Evolutionary conservation across 805 yeast genomes (phyloP), one percentile per base, ranked within the genome.

Genomic region (Saturnispora hagleri): DNA sequence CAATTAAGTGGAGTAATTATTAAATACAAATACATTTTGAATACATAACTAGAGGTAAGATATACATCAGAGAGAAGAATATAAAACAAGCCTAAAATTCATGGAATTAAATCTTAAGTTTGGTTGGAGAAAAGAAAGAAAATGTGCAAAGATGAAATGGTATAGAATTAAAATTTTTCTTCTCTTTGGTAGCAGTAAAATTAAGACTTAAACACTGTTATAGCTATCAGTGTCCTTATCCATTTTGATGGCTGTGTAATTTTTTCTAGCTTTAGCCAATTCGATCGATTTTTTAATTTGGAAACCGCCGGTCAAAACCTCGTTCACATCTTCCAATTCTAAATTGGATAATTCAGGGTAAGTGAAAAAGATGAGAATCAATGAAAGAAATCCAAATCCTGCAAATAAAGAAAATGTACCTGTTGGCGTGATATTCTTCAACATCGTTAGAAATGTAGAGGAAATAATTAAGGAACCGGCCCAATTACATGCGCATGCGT

Each of bases 391-490:
- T 62, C 93, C 80, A 51, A 93, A 74, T 1, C 81, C 95, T 1
- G 96, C 97, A 66, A 89, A 91, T 58, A 91, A 79, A 1, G 90
- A 80, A 69, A 91, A 91, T 0, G 98, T 91, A 26, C 98, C 98
- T 0, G 96, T 81, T 43, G 98, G 97, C 1, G 98, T 88, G 57
- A 93, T 89, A 59, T 81, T 86, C 64, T 87, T 80, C 71, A 93
- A 76, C 97, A 91, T 89, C 28, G 98, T 91, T 67, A 93, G 76
- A 70, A 90, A 91, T 0, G 97, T 86, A 2, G 96, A 79, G 1
- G 97, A 87, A 64, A 93, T 88, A 42, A 87, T 84, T 60, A 91
- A 73, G 24, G 96, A 89, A 48, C 98, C 98, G 5, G 89, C 80
- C 99, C 99, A 91, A 72, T 91, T 91, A 43, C 90, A 82, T 15